Percentiles rank a stretch among this genome's conserved stretches.
Conservation (phyloP, 169 alveolate species). For the Condylostoma magnum region DNA sequence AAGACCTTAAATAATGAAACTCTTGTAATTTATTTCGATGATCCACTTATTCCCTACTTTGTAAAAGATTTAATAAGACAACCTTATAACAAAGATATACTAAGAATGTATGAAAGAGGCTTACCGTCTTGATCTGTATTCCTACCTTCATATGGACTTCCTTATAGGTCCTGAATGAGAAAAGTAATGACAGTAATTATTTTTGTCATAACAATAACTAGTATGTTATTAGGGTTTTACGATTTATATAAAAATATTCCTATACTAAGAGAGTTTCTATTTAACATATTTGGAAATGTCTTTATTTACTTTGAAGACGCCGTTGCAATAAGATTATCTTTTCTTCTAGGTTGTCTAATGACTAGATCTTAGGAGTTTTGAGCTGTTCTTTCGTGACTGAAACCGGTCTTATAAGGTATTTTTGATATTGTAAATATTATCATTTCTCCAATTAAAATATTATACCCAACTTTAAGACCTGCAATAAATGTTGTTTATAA, state of each 20-base stretch:
- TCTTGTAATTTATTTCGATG: conserved; percentile 57
- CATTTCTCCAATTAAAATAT: not conserved
- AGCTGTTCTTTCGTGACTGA: not conserved
- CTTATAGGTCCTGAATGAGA: conserved; percentile 53
- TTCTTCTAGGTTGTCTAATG: not conserved
- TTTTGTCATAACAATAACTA: conserved; percentile 25
- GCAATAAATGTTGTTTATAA: not conserved
- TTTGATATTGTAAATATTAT: not conserved
- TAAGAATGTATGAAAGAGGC: conserved; percentile 45
- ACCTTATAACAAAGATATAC: conserved; percentile 32
- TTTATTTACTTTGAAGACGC: conserved; percentile 5
- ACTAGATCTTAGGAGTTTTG: not conserved
- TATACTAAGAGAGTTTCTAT: conserved; percentile 13
- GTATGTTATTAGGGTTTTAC: conserved; percentile 55
- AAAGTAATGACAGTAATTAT: conserved; percentile 28
- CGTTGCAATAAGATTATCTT: not conserved
- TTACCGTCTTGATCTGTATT: conserved; percentile 32
- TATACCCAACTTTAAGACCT: too few relatives aligned
- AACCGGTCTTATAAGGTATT: not conserved
- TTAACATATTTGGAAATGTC: not conserved
- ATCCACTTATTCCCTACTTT: conserved; percentile 54
- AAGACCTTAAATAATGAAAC: conserved; percentile 36
- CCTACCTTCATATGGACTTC: conserved; percentile 59
- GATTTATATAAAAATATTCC: conserved; percentile 62
- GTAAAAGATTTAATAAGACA: conserved; percentile 35